phyloP scores from a whole-genome alignment of 169 alveolate genomes.

The Eimeria falciformis region DNA sequence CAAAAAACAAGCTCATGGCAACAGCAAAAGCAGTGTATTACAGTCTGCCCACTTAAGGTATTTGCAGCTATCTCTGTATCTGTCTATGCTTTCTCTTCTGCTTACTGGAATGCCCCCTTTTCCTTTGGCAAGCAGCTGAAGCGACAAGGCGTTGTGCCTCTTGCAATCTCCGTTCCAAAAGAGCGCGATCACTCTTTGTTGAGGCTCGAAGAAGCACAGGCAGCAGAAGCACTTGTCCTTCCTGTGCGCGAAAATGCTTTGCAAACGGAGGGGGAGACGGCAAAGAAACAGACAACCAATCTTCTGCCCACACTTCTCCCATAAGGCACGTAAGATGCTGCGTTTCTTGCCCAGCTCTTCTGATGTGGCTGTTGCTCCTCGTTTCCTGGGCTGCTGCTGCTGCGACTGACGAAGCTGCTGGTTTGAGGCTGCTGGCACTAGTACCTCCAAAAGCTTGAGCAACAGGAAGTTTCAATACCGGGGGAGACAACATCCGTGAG shows the following conservation, averaged over 20 bases:
- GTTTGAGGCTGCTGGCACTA: too few relatives aligned
- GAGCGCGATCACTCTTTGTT: constrained; percentile 32
- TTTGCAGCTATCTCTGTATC: too few relatives aligned
- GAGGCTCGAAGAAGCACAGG: constrained; percentile 71
- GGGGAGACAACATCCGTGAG: too few relatives aligned
- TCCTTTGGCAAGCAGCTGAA: not conserved
- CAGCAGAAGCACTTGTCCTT: constrained; percentile 45
- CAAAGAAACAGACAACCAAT: constrained; percentile 65
- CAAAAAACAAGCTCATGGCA: too few relatives aligned
- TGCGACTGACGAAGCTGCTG: too few relatives aligned
- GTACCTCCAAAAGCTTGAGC: too few relatives aligned
- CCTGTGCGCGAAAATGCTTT: constrained; percentile 28
- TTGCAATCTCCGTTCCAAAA: constrained; percentile 57
- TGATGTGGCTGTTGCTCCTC: not conserved
- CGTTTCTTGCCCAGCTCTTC: constrained; percentile 39
- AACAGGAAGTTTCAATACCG: too few relatives aligned
- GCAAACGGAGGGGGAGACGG: constrained; percentile 73
- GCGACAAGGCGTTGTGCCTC: constrained; percentile 34
- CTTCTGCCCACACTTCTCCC: constrained; percentile 72
- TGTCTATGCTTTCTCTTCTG: too few relatives aligned
- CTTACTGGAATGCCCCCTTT: too few relatives aligned
- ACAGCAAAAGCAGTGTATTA: too few relatives aligned
- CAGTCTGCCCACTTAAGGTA: too few relatives aligned
- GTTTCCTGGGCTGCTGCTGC: not conserved
- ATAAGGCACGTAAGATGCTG: constrained; percentile 59